A percentile compares a stretch with the other conserved stretches of the same genome.
These are phyloP conservation scores for Candolleomyces aberdarensis DNA, from an alignment of 768 basidiomycete species.

Conservation along the genomic window DNA sequence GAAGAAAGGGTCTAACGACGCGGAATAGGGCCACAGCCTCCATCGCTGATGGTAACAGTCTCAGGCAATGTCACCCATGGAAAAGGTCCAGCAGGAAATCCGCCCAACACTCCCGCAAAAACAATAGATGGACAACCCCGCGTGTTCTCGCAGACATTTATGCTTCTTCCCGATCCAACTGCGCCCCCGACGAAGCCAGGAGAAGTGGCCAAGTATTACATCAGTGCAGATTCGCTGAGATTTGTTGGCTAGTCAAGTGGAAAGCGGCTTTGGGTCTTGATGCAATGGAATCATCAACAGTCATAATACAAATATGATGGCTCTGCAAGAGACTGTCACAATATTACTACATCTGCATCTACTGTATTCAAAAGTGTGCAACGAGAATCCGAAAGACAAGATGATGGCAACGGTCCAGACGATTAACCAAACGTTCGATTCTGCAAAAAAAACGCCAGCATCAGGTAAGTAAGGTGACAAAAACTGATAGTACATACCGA, in stretches of 20 bases:
- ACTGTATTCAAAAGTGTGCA: background rate
- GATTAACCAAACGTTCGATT: constrained; percentile 87
- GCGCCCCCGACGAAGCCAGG: constrained; percentile 62
- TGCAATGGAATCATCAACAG: background rate
- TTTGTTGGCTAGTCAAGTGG: constrained; percentile 64
- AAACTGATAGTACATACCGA: constrained; percentile 45
- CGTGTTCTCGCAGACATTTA: constrained; percentile 85
- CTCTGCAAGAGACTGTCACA: background rate
- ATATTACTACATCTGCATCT: background rate
- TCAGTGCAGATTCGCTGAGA: constrained; percentile 74
- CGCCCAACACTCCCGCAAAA: constrained; percentile 44
- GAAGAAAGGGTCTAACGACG: constrained; percentile 6
- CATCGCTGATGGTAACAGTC: constrained; percentile 74
- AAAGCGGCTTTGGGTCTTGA: background rate
- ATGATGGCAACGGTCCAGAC: background rate
- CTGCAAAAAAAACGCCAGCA: constrained; percentile 33
- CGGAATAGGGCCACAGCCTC: constrained; percentile 67
- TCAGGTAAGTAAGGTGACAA: background rate
- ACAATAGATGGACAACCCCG: constrained; percentile 75
- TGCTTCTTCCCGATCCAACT: constrained; percentile 73
- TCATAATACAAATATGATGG: background rate
- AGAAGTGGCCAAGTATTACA: constrained; percentile 79
- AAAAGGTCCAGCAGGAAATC: constrained; percentile 55
- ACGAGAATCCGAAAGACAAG: background rate
- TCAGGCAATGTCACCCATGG: constrained; percentile 80